Conservation (phyloP, 2,329 filamentous ascomycete species). For the Diaporthe longicolla region DNA sequence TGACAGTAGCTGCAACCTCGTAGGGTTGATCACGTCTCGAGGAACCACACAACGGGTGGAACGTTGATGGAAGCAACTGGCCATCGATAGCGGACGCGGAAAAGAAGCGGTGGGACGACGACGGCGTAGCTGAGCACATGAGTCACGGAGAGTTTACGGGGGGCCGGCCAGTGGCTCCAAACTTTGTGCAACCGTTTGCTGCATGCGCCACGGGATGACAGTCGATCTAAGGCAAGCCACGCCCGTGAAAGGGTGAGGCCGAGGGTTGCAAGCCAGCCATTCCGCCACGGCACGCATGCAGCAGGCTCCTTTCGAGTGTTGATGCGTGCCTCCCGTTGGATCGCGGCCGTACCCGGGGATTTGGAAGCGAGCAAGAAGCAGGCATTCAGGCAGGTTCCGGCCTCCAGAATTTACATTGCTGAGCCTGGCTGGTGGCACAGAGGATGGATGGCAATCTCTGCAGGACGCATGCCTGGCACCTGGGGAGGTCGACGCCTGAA, state of each 20-base stretch:
- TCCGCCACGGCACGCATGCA: constrained; percentile 2
- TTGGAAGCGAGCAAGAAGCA: constrained; percentile 19
- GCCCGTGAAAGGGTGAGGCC: background rate
- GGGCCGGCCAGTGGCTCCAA: background rate
- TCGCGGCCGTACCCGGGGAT: background rate
- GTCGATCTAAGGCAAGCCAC: constrained; percentile 24
- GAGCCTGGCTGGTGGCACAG: background rate
- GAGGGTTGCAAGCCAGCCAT: background rate
- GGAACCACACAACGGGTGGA: background rate
- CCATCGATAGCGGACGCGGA: background rate
- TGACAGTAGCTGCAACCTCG: background rate
- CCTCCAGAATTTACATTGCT: background rate
- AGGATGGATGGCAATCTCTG: background rate
- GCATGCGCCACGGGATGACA: constrained; percentile 23
- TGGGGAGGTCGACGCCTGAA: background rate
- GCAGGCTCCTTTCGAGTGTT: background rate
- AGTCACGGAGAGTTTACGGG: background rate
- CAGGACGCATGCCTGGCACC: background rate
- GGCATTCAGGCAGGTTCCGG: background rate
- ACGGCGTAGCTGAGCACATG: background rate
- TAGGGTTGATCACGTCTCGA: background rate
- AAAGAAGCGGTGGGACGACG: background rate
- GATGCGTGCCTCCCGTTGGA: constrained; percentile 11
- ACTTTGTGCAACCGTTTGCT: constrained; percentile 21
- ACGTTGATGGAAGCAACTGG: background rate